Base-by-base conservation (phyloP, 1,284 basidiomycete species). In the Ceratobasidium sp. region DNA sequence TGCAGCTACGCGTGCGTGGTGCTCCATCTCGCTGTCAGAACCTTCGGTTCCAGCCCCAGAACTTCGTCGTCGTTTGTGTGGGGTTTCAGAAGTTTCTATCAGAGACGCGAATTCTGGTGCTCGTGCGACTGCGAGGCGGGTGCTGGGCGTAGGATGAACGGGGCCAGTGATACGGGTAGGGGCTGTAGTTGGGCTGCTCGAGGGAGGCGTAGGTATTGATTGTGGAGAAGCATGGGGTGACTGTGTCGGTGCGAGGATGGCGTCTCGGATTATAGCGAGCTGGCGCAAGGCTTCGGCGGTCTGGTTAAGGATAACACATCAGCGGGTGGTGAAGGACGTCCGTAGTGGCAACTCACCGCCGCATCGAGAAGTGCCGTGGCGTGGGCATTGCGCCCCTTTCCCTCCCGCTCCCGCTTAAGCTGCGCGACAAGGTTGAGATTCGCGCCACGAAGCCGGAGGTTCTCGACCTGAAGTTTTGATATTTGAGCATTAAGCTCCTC, bases 401-500 rank as follows among this genome's bases (percentile, higher is more conserved):
- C 93, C 83, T 92, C 92, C 75, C 89, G 89, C 84, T 94, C 93
- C 81, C 89, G 90, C 86, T 92, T 94, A 79, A 95, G 88, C 82
- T 94, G 91, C 33, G 91, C 86, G 14, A 88, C 85, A 60, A 95
- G 89, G 20, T 91, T 89, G 81, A 94, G 93, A 84, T 94, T 92
- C 33, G 93, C 92, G 80, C 92, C 90, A 71, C 92, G 90, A 81
- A 95, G 86, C 69, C 92, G 90, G 60, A 95, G 88, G 84, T 95
- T 95, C 86, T 95, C 93, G 79, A 91, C 90, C 79, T 93, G 90
- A 57, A 95, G 88, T 35, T 89, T 88, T 64, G 93, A 92, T 84
- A 95, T 91, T 84, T 94, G 91, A 46, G 90, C 87, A 82, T 94
- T 93, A 78, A 95, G 89, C 83, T 95, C 93, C 84, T 95, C 93